Evolutionary conservation across 441 rosid genomes (phyloP).

Genomic region (Flueggea neowawraea): DNA sequence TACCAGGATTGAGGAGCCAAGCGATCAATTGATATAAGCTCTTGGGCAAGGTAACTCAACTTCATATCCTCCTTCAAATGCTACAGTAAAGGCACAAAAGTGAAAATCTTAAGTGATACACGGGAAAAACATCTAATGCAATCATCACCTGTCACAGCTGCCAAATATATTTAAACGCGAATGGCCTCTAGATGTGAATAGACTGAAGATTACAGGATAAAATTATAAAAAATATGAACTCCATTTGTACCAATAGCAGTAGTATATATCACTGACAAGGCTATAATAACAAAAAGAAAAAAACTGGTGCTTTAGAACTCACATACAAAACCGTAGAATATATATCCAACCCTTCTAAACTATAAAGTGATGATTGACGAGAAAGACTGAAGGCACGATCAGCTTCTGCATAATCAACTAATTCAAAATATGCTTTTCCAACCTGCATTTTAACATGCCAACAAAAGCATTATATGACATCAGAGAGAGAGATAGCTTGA

Average conservation of each 20-base stretch:
- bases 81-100: constrained; percentile 37
- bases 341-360: constrained; percentile 95
- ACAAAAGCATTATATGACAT: constrained; percentile 10
- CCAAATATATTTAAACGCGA: not conserved
- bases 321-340: constrained; percentile 96
- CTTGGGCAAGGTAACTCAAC: constrained; percentile 94
- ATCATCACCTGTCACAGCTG: not conserved
- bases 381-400: constrained; percentile 82
- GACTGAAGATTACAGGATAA: too few relatives aligned
- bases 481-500: not conserved
- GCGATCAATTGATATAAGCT: constrained; percentile 88
- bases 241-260: too few relatives aligned
- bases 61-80: constrained; percentile 99
- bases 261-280: too few relatives aligned
- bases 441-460: constrained; percentile 48
- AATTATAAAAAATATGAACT: too few relatives aligned
- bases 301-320: constrained; percentile 23
- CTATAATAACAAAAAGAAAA: not conserved
- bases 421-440: constrained; percentile 86
- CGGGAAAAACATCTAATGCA: constrained; percentile 6
- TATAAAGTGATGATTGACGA: constrained; percentile 74
- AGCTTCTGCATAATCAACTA: constrained; percentile 94
- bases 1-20: constrained; percentile 99
- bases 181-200: not conserved
- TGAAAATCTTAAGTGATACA: constrained; percentile 9